Evolutionary conservation across 768 basidiomycete genomes (phyloP).

Genomic region (Rhizopogon rudus): DNA sequence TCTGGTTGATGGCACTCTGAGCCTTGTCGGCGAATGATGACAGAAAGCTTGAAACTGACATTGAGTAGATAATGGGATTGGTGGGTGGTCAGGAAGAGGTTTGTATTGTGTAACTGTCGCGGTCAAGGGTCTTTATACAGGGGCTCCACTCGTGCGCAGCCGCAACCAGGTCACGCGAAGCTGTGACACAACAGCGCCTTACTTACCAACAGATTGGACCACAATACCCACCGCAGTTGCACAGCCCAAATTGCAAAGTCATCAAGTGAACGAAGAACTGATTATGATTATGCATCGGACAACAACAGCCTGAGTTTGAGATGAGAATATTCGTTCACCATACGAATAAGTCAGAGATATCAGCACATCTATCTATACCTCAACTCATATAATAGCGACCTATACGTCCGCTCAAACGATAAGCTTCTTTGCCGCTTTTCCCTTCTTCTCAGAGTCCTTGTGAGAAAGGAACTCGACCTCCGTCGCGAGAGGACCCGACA

Average conservation of each 20-base stretch:
- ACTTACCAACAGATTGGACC: neutral
- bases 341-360: slow-evolving; percentile 27
- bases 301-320: slow-evolving; percentile 15
- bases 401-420: slow-evolving; percentile 40
- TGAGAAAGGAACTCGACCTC: slow-evolving; percentile 95
- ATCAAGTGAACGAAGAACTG: slow-evolving; percentile 1
- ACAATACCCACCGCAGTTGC: neutral
- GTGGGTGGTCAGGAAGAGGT: neutral
- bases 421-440: slow-evolving; percentile 77
- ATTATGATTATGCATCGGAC: slow-evolving; percentile 20
- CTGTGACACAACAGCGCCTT: neutral
- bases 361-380: slow-evolving; percentile 11
- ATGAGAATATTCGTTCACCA: slow-evolving; percentile 16
- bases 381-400: slow-evolving; percentile 10
- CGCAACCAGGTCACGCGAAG: slow-evolving; percentile 3
- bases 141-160: slow-evolving; percentile 6
- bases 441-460: slow-evolving; percentile 94
- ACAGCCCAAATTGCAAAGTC: neutral
- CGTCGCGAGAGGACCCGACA: slow-evolving; percentile 83
- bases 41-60: slow-evolving; percentile 62
- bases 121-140: slow-evolving; percentile 15
- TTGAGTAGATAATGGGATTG: slow-evolving; percentile 21
- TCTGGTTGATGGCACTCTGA: slow-evolving; percentile 60
- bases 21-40: slow-evolving; percentile 73
- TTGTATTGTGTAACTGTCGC: neutral